Evolutionary conservation across 2,329 filamentous ascomycete genomes (phyloP), one percentile per base, ranked within the genome.

Genomic region (Colletotrichum sp.): DNA sequence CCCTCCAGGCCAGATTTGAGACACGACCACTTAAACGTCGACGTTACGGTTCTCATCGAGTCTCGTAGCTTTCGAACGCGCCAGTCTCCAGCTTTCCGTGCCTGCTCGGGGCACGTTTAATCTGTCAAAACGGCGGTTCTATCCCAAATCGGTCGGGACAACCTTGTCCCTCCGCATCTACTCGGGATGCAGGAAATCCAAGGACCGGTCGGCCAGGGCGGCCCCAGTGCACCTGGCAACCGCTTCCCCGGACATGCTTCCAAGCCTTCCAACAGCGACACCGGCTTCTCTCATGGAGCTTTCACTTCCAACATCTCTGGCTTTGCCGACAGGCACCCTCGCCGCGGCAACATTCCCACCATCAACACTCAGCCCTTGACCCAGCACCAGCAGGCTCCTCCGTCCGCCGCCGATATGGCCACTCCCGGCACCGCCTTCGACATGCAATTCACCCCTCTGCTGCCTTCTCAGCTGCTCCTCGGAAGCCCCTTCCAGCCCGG

Each of bases 401-500:
- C 91, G 81, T 92, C 90, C 83, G 88, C 87, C 76, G 91, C 90
- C 81, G 96, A 98, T 79, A 92, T 98, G 92, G 90, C 94, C 79
- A 96, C 95, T 28, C 96, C 97, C 18, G 96, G 95, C 59, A 96
- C 95, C 68, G 95, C 92, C 59, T 98, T 96, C 83, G 97, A 99
- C 83, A 98, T 99, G 96, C 97, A 99, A 87, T 99, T 98, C 86
- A 98, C 97, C 13, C 96, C 97, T 79, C 91, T 99, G 79, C 92
- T 99, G 49, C 97, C 97, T 44, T 99, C 96, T 39, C 95, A 98
- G 86, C 90, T 99, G 80, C 92, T 99, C 30, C 93, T 99, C 67
- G 97, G 97, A 64, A 98, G 96, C 85, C 97, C 97, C 21, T 99
- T 99, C 87, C 97, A 99, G 87, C 96, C 97, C 16, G 97, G 96